Evolutionary conservation across 352 stramenopile species (phyloP).

Genomic region (Globisporangium perplexum): DNA sequence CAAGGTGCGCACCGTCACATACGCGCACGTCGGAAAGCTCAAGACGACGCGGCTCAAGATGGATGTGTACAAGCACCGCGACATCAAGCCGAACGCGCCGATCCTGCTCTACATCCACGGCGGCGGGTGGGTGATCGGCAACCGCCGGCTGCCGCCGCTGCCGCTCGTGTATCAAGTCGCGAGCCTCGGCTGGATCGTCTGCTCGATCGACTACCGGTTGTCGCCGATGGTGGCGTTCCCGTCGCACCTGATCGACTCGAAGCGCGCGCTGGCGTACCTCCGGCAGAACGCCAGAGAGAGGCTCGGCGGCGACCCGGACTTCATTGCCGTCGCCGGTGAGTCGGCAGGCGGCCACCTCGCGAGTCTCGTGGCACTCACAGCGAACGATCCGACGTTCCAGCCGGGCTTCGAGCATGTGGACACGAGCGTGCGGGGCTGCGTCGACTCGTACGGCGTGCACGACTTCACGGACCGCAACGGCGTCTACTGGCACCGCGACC

Average conservation of each 20-base stretch:
- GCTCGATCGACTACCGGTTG: slow-evolving; percentile 70
- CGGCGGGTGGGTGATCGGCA: slow-evolving; percentile 70
- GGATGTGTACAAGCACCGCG: slow-evolving; percentile 64
- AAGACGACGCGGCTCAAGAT: slow-evolving; percentile 55
- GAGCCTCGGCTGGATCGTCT: slow-evolving; percentile 58
- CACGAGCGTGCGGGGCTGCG: slow-evolving; percentile 62
- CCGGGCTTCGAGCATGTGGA: slow-evolving; percentile 74
- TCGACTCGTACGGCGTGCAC: slow-evolving; percentile 74
- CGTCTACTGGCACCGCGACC: slow-evolving; percentile 55
- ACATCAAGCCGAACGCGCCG: slow-evolving; percentile 46
- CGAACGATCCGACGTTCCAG: slow-evolving; percentile 57
- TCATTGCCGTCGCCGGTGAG: slow-evolving; percentile 65
- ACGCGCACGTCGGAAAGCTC: slow-evolving; percentile 57
- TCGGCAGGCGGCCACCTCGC: slow-evolving; percentile 68
- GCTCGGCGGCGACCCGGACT: slow-evolving; percentile 53
- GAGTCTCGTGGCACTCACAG: slow-evolving; percentile 59
- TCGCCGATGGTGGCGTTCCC: slow-evolving; percentile 65
- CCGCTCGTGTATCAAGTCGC: slow-evolving; percentile 62
- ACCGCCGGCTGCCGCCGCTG: slow-evolving; percentile 33
- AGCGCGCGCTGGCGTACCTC: slow-evolving; percentile 65
- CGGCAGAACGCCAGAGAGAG: slow-evolving; percentile 32
- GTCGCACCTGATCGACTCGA: slow-evolving; percentile 60
- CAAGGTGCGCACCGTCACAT: slow-evolving; percentile 51
- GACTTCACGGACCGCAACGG: slow-evolving; percentile 68
- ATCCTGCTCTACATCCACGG: slow-evolving; percentile 77